Base-by-base conservation (phyloP, 306 rosid genomes). In the Elaeagnus macrophylla region DNA sequence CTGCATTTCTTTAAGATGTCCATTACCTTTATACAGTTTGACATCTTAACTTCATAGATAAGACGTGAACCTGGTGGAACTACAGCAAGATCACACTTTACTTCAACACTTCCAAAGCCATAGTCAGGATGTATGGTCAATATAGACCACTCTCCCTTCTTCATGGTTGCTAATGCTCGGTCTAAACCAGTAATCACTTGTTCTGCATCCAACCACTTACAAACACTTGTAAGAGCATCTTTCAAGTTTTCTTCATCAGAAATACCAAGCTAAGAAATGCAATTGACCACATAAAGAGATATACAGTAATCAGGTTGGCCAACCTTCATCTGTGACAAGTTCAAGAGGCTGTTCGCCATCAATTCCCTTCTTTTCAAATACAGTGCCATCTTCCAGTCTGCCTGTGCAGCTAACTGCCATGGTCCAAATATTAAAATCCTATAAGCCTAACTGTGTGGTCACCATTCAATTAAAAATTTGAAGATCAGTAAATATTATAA, bases 261-360 rank as follows among this genome's bases (percentile, higher is more conserved):
- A 59, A 56, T 32, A 38, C 39, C 48, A 9, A 9, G 35, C 41
- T 56, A 53, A 18, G 47, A 18, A 50, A 60, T 47, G 53, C 17
- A 54, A 42, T 6, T 13, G 51, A 25, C 32, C 32, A 35, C 37
- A 15, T 37, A 38, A 48, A 19, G 49, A 51, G 59, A 59, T 25
- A 7, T 41, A 38, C 19, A 57, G 15, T 19, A 19, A 64, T 48
- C 14, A 42, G 37, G 49, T 57, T 60, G 63, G 59, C 73, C 11
- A 54, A 79, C 94, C 89, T 73, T 85, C 86, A 65, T 81, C 94
- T 3, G 81, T 81, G 60, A 79, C 56, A 56, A 85, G 79, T 60
- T 72, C 71, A 72, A 79, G 67, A 68, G 84, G 84, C 45, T 57
- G 64, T 37, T 59, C 59, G 48, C 75, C 89, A 57, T 43, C 84